Conservation (phyloP, 495 filamentous ascomycete genomes). For the Hypoxylon subgilvum region DNA sequence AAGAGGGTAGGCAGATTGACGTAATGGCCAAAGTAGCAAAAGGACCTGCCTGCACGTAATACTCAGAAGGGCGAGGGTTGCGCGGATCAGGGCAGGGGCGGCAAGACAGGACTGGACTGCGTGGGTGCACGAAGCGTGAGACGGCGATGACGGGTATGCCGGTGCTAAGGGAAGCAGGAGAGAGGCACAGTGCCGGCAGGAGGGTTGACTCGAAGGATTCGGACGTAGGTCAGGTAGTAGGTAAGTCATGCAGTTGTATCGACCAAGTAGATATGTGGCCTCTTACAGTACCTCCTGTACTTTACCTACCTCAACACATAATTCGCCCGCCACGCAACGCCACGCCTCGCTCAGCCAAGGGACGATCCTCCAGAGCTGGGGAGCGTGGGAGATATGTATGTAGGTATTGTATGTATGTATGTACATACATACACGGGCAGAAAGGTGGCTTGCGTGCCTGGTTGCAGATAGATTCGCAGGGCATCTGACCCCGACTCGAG, state of each 20-base stretch:
- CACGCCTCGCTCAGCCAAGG: no score
- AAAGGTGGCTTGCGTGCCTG: constrained; percentile 15
- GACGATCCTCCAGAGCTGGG: no score
- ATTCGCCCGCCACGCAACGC: no score
- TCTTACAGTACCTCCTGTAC: no score
- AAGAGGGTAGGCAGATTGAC: no score
- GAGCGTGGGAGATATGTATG: neutral
- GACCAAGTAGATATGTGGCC: constrained; percentile 4
- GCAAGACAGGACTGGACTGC: no score
- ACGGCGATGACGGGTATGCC: no score
- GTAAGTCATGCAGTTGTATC: constrained; percentile 9
- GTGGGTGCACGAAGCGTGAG: no score
- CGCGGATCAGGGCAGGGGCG: neutral
- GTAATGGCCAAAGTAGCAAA: no score
- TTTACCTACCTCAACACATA: no score
- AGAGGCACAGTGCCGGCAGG: constrained; percentile 23
- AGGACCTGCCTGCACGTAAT: no score
- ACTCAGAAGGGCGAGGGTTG: neutral
- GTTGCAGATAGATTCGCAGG: constrained; percentile 7
- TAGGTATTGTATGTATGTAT: neutral
- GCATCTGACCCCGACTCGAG: constrained; percentile 6
- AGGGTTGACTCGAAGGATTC: constrained; percentile 24
- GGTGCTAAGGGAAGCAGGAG: constrained; percentile 22
- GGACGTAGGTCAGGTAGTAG: constrained; percentile 1
- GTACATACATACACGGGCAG: neutral